Percentiles rank a stretch among this genome's conserved stretches.
These are phyloP conservation scores for Wickerhamiella nectarea DNA, from an alignment of 805 yeast genomes.

Conservation along the genomic window DNA sequence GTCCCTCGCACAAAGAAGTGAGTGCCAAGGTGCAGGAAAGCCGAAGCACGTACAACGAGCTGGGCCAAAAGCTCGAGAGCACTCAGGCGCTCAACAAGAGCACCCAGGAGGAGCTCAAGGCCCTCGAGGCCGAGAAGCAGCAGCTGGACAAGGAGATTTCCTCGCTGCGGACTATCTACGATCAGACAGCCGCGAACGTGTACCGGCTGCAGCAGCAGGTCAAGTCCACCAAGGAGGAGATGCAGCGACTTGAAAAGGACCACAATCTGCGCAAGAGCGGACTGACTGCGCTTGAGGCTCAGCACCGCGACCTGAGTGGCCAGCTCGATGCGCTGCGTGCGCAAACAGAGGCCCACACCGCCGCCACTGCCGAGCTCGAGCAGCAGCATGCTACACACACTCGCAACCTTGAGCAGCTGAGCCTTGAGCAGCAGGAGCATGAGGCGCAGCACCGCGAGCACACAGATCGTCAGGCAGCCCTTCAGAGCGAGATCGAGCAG, in stretches of 20 bases:
- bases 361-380: slow-evolving; percentile 26
- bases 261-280: slow-evolving; percentile 19
- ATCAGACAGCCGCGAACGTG: slow-evolving; percentile 63
- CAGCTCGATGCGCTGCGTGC: slow-evolving; percentile 25
- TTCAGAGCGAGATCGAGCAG: slow-evolving; percentile 13
- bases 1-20: slow-evolving; percentile 35
- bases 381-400: slow-evolving; percentile 11
- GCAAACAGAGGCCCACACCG: slow-evolving; percentile 27
- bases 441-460: slow-evolving; percentile 8
- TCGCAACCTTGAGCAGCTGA: slow-evolving; percentile 8
- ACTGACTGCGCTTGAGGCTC: slow-evolving; percentile 17
- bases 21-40: slow-evolving; percentile 24
- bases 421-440: slow-evolving; percentile 11
- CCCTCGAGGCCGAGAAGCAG: slow-evolving; percentile 56
- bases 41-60: not conserved
- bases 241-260: slow-evolving; percentile 19
- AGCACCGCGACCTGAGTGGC: slow-evolving; percentile 14
- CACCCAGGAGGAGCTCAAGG: slow-evolving; percentile 44
- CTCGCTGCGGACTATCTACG: slow-evolving; percentile 55
- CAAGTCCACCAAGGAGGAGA: slow-evolving; percentile 45
- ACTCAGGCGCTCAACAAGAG: slow-evolving; percentile 2
- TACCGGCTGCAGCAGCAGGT: slow-evolving; percentile 52
- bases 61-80: not conserved
- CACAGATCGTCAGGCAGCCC: slow-evolving; percentile 9
- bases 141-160: slow-evolving; percentile 62